These are phyloP conservation scores for Kodamaea kakaduensis DNA, from an alignment of 805 yeast genomes.

Conservation along the genomic window DNA sequence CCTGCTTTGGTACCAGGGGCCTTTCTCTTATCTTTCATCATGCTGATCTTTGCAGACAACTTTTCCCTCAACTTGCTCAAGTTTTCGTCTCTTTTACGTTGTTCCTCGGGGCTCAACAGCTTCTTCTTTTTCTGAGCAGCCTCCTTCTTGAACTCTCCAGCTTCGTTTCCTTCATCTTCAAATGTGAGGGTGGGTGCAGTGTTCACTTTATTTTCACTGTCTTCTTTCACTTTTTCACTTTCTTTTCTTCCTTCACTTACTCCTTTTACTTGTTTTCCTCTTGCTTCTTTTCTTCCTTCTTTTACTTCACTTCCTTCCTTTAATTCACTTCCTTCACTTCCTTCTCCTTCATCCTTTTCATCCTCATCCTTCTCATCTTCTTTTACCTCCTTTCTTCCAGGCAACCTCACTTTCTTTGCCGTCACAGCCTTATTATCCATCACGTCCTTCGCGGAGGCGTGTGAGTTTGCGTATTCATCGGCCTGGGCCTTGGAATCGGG, in stretches of 20 bases:
- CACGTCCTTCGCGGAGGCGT: constrained; percentile 58
- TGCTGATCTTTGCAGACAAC: constrained; percentile 67
- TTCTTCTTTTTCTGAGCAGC: constrained; percentile 20
- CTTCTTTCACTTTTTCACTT: constrained; percentile 14
- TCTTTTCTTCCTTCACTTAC: no score
- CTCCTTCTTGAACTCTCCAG: constrained; percentile 16
- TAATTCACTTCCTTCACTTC: constrained; percentile 13
- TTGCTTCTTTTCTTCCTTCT: background rate
- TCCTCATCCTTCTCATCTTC: constrained; percentile 14
- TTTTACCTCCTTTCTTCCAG: constrained; percentile 17
- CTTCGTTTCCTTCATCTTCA: constrained; percentile 69
- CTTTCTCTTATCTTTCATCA: constrained; percentile 73
- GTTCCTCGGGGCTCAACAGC: constrained; percentile 43
- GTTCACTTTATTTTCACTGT: constrained; percentile 13
- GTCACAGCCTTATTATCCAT: constrained; percentile 49
- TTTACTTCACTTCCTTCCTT: no score
- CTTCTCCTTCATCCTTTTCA: constrained; percentile 15
- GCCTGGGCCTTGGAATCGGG: constrained; percentile 49
- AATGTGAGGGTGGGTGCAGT: constrained; percentile 16
- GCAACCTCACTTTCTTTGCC: constrained; percentile 49
- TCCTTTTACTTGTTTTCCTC: constrained; percentile 5
- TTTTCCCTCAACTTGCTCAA: constrained; percentile 71
- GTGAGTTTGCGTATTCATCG: constrained; percentile 38
- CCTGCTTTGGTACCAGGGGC: constrained; percentile 82
- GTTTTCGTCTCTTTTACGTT: constrained; percentile 47